phyloP scores from a whole-genome alignment of 495 filamentous ascomycete species.

The Acidiella bohemica region DNA sequence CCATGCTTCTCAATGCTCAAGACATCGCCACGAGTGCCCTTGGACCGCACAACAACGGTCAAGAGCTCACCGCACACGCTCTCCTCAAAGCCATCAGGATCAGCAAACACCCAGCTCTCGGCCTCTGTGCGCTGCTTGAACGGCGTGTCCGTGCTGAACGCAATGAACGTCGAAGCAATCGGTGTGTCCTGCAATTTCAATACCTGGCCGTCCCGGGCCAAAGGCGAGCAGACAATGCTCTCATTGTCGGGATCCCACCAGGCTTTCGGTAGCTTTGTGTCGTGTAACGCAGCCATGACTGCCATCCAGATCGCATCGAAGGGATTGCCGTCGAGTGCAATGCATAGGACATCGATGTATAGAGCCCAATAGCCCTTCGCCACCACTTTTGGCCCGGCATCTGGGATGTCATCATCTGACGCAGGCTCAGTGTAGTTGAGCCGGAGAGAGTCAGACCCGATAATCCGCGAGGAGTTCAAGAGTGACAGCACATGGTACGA shows the following conservation, averaged over 20 bases:
- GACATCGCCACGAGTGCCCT: conserved; percentile 39
- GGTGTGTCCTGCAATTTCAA: conserved; percentile 48
- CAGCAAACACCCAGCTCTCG: conserved; percentile 62
- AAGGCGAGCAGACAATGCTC: conserved; percentile 58
- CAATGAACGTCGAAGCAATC: conserved; percentile 55
- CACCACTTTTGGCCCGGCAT: conserved; percentile 25
- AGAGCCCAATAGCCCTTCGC: conserved; percentile 89
- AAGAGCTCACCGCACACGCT: conserved; percentile 58
- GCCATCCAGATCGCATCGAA: conserved; percentile 84
- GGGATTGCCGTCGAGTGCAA: conserved; percentile 79
- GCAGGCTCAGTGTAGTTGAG: conserved; percentile 50
- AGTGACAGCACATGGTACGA: conserved; percentile 62
- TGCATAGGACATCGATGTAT: conserved; percentile 82
- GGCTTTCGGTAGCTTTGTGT: conserved; percentile 66
- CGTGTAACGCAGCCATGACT: conserved; percentile 63
- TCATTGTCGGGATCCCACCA: conserved; percentile 78
- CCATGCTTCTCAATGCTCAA: conserved; percentile 67
- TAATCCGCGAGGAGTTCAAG: conserved; percentile 51
- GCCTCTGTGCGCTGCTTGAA: conserved; percentile 24
- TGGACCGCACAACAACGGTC: conserved; percentile 55
- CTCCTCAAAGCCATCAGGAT: conserved; percentile 87
- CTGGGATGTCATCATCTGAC: conserved; percentile 30
- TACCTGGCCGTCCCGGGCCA: conserved; percentile 33
- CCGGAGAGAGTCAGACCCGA: conserved; percentile 48
- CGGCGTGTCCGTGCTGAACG: conserved; percentile 46